Evolutionary conservation across 345 rosid genomes (phyloP), one percentile per base, ranked within the genome.

Genomic region (Eucalyptus erythrocorys): DNA sequence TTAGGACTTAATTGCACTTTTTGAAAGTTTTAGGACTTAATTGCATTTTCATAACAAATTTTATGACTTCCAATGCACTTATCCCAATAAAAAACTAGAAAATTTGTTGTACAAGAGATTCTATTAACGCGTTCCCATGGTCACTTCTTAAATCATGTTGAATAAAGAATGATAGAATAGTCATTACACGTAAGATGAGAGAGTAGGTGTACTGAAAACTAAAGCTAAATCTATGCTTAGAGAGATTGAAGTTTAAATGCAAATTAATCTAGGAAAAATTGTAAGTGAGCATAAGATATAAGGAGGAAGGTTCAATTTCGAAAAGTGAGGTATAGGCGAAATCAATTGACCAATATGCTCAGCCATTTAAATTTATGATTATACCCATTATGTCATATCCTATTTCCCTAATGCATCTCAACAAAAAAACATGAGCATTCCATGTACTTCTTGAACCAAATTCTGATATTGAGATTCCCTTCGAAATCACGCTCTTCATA

Each of bases 301-400:
- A 64, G 76, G 76, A 14, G 19, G 19, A 6, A 13, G 4, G 34
- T 64, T 64, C 40, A 2, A 15, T 64, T 1, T 64, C 5, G 40
- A 64, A 64, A 13, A 7, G 40, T 13, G 76, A 64, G 4, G 37
- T n/a, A n/a, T n/a, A 14, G 4, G 76, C 1, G 3, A n/a, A 64
- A n/a, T 64, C 5, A 15, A 14, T 64, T 15, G 76, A 61, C 21
- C 40, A 30, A 61, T 61, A 19, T 14, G 3, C 34, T 61, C 16
- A 5, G 8, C 19, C 8, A 0, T 61, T 61, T 61, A 30, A 61
- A 30, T 30, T 61, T 27, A 4, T 3, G 14, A 7, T 8, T n/a
- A 7, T 4, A n/a, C 34, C 19, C 40, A 64, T n/a, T 7, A 4
- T 15, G 10, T n/a, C 5, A n/a, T 0, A n/a, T n/a, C 76, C 21